A percentile compares a stretch with the other conserved stretches of the same genome.
Conservation (phyloP, 257 asterid genomes). For the Plantago major region DNA sequence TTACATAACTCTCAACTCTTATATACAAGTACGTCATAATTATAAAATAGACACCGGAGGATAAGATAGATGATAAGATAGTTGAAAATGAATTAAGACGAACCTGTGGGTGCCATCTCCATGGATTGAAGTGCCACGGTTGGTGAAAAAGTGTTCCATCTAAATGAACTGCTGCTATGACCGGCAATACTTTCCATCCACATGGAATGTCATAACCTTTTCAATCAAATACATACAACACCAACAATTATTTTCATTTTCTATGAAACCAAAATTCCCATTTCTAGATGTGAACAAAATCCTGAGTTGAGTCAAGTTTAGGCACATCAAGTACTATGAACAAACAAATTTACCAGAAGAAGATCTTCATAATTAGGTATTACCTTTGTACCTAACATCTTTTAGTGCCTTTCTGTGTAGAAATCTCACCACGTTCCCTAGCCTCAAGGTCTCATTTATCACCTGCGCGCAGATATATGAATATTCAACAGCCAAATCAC, state of each 20-base stretch:
- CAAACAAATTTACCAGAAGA: too few species aligned
- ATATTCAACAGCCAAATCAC: background rate
- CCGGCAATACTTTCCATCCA: conserved; percentile 99
- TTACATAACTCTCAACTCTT: too few species aligned
- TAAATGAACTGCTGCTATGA: conserved; percentile 94
- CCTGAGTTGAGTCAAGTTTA: background rate
- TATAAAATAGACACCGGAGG: too few species aligned
- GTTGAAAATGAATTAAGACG: conserved; percentile 21
- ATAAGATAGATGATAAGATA: conserved; percentile 15
- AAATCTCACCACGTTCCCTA: conserved; percentile 92
- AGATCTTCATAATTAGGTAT: background rate
- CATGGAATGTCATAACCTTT: conserved; percentile 97
- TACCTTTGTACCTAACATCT: conserved; percentile 81
- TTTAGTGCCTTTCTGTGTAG: conserved; percentile 83
- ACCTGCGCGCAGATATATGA: conserved; percentile 51
- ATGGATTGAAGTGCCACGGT: conserved; percentile 89
- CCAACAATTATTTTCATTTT: too few species aligned
- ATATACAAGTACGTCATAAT: too few species aligned
- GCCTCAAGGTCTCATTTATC: conserved; percentile 72
- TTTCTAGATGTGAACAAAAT: background rate
- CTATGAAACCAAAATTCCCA: background rate
- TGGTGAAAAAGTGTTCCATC: conserved; percentile 84
- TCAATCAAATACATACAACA: conserved; percentile 3
- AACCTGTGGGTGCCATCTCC: conserved; percentile 79
- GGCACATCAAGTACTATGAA: background rate